Base-by-base conservation (phyloP, 108 stramenopile species). In the Cyclotella kingstonii region DNA sequence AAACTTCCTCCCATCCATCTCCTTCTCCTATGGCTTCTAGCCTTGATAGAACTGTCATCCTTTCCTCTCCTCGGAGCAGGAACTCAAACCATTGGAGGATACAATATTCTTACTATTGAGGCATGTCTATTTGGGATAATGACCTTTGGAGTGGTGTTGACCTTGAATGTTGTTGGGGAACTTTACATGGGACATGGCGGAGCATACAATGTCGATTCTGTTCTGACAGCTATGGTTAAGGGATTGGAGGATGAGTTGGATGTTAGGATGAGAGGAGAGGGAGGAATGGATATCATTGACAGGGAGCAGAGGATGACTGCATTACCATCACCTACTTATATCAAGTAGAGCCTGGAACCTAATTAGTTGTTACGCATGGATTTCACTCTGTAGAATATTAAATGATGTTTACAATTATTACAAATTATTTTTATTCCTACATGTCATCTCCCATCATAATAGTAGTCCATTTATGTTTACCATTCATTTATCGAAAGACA, bases 1-100 rank as follows among this genome's bases (percentile, higher is more conserved):
- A 91, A 91, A 60, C 63, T 95, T 15, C 94, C 90, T 5, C 25
- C 56, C 8, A 50, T 90, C 4, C 90, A 92, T 73, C 79, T 95
- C 59, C 34, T 81, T 8, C 56, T 95, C 17, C 51, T 95, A 42
- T 90, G 89, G 87, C 64, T 86, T 10, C 57, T 95, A 44, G 89
- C 81, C 8, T 52, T 63, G 2, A 80, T 92, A 33, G 89, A 87
- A 39, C 54, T 92, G 21, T 59, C 79, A 27, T 79, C 74, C n/a
- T 95, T 95, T 49, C 90, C 94, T 2, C 69, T 90, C 14, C 65
- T 95, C 29, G 90, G 87, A 26, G 94, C 89, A 0, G 94, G 90
- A 1, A 86, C 89, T 6, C 87, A 90, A 67, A 81, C 79, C 9
- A 82, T 87, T 61, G 90, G 89, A 18, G 89, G 90, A 23, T 84